Evolutionary conservation across 2,329 filamentous ascomycete genomes (phyloP), one percentile per base, ranked within the genome.

Genomic region (Cryoendolithus antarcticus): DNA sequence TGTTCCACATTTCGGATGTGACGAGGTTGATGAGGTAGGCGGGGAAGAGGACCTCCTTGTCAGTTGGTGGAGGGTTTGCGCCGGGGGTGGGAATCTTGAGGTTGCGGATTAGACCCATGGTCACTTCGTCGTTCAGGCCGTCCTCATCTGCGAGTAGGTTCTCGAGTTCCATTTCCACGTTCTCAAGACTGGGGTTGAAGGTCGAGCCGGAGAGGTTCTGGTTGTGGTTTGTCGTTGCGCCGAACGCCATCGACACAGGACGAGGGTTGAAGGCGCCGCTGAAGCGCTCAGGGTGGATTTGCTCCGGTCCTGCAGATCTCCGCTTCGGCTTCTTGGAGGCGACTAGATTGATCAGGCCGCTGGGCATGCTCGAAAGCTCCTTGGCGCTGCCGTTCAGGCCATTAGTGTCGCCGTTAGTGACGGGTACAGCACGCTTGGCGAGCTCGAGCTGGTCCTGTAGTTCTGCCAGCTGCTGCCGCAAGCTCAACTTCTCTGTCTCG

Each of bases 1-100:
- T 98, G 70, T 98, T 98, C 91, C 91, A 98, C 91, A 98, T 98
- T 68, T 98, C 91, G 10, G 88, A 96, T 9, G 91, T 98, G 47
- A 98, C 91, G 44, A 98, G 73, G 63, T 98, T 98, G 70, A 98
- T 98, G 53, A 98, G 79, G 62, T 96, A 98, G 7, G 91, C 89
- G 28, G 91, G 91, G 80, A 98, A 98, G 38, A 98, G 72, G 13
- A 98, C 89, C 62, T 98, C 91, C 69, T 98, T 98, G 65, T 98
- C 91, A 11, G 86, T 94, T 8, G 91, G 89, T 38, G 88, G 82
- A 12, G 89, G 88, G 38, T 77, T 89, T 28, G 83, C 80, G 57
- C 79, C 84, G 34, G 91, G 89, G 8, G 81, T 79, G 12, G 91
- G 91, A 47, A 98, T 96, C 73, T 93, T 95, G 50, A 98, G 75